Conservation (phyloP, 106 monocot genomes). For the Dendrobium officinale region DNA sequence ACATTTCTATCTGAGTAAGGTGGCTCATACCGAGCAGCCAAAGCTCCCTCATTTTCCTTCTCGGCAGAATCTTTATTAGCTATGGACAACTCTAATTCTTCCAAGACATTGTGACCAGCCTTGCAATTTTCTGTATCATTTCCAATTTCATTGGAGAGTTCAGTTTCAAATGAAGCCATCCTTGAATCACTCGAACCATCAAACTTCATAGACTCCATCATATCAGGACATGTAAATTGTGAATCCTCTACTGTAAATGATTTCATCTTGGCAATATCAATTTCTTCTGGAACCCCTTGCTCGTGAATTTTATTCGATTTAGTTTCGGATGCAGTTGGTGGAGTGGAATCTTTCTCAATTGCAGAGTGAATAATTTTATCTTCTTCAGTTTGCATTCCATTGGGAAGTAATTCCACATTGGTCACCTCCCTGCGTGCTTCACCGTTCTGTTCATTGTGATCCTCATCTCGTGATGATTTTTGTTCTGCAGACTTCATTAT, state of each 20-base stretch:
- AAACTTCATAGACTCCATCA: constrained; percentile 14
- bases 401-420: neutral
- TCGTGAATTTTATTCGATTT: constrained; percentile 7
- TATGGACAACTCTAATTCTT: constrained; percentile 6
- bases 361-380: no score
- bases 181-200: constrained; percentile 17
- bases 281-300: constrained; percentile 19
- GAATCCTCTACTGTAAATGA: neutral
- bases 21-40: neutral
- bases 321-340: constrained; percentile 9
- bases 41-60: constrained; percentile 22
- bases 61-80: constrained; percentile 4
- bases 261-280: neutral
- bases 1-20: constrained; percentile 8
- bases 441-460: constrained; percentile 11
- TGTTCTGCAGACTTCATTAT: constrained; percentile 44
- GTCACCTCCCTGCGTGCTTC: constrained; percentile 9
- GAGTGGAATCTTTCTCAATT: neutral
- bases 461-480: constrained; percentile 16
- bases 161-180: constrained; percentile 8
- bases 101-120: no score
- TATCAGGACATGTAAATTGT: neutral
- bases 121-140: no score
- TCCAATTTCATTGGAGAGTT: no score
- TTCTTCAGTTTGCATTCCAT: no score